A percentile compares a stretch with the other conserved stretches of the same genome.
These are phyloP conservation scores for Chloris gayana DNA, from an alignment of 176 grass and related monocot genomes.

Conservation along the genomic window DNA sequence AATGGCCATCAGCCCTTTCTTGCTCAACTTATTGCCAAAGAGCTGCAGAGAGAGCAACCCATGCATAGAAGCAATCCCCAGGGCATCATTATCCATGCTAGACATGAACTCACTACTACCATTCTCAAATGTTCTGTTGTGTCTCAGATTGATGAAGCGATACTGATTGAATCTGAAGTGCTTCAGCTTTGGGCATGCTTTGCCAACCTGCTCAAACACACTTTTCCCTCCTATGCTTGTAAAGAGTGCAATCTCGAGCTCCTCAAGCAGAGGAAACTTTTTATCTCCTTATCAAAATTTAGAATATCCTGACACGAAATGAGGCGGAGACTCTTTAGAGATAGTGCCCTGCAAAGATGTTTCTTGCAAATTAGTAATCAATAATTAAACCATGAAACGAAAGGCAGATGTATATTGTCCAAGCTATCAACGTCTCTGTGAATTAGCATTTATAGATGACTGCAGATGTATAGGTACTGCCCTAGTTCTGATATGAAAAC, in stretches of 20 bases:
- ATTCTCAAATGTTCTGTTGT: too few species aligned
- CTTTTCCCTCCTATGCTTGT: neutral
- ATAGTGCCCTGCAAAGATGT: neutral
- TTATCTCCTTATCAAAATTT: neutral
- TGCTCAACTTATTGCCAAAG: neutral
- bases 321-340: conserved; percentile 16
- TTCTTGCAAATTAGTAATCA: neutral
- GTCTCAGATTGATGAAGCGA: neutral
- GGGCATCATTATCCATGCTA: neutral
- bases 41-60: conserved; percentile 12
- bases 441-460: neutral
- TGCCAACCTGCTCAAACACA: neutral
- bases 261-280: conserved; percentile 21
- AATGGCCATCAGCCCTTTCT: conserved; percentile 9
- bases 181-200: neutral
- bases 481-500: neutral
- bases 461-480: neutral
- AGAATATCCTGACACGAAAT: neutral
- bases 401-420: too few species aligned
- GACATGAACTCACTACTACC: too few species aligned
- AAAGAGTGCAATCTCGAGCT: conserved; percentile 14
- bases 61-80: conserved; percentile 8
- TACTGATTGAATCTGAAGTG: neutral
- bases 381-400: neutral
- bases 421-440: too few species aligned